Evolutionary conservation across 306 rosid genomes (phyloP).

Genomic region (Quercus dentata): DNA sequence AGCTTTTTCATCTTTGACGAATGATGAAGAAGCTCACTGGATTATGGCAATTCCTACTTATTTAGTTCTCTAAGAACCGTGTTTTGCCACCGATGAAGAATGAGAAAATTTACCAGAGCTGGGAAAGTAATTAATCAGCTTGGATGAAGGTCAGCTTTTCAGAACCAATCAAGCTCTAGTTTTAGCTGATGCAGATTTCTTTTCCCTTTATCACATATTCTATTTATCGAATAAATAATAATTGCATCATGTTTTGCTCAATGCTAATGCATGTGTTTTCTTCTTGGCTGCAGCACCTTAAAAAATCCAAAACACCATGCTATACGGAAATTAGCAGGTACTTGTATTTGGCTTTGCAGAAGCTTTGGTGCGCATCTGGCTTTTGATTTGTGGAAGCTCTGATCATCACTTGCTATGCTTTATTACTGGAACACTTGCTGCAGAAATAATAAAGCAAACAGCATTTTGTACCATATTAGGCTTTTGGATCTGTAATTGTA

Average conservation of each 20-base stretch:
- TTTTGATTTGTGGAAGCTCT: conserved; percentile 32
- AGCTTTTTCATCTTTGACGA: conserved; percentile 51
- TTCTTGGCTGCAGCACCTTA: conserved; percentile 25
- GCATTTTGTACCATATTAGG: conserved; percentile 5
- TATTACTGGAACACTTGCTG: background rate
- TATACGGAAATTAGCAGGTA: conserved; percentile 17
- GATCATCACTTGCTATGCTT: conserved; percentile 15
- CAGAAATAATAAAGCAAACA: background rate
- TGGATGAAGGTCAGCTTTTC: conserved; percentile 55
- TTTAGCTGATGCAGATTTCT: background rate
- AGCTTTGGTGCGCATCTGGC: conserved; percentile 24
- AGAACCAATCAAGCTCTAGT: background rate
- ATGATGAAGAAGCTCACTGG: conserved; percentile 32
- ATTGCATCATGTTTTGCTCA: background rate
- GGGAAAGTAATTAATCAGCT: conserved; percentile 42
- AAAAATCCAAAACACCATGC: conserved; percentile 15
- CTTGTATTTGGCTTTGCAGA: conserved; percentile 23
- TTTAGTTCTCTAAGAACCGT: conserved; percentile 20
- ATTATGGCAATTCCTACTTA: conserved; percentile 14
- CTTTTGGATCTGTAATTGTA: conserved; percentile 24
- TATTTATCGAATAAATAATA: background rate
- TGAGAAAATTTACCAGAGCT: conserved; percentile 26
- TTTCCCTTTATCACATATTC: background rate
- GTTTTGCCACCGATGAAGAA: conserved; percentile 27
- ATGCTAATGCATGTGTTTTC: background rate